A percentile compares a stretch with the other conserved stretches of the same genome.
Conservation (phyloP, 257 asterid species). For the Solanum arcanum region DNA sequence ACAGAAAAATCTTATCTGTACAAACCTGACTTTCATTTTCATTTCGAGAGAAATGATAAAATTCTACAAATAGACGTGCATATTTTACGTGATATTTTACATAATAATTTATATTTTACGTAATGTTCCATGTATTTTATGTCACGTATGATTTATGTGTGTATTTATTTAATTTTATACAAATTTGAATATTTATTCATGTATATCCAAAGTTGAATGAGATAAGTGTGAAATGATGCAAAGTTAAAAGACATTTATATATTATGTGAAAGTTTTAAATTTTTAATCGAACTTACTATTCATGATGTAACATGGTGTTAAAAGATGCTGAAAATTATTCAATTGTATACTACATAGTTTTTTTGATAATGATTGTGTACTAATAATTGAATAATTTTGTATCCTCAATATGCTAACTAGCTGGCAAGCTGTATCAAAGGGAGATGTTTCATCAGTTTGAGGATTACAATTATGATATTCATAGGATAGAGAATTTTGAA, state of each 20-base stretch:
- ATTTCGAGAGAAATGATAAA: background rate
- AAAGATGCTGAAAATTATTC: background rate
- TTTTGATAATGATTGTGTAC: background rate
- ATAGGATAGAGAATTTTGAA: background rate
- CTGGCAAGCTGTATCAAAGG: background rate
- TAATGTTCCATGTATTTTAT: rapidly evolving
- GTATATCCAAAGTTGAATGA: too few species aligned
- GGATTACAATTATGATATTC: background rate
- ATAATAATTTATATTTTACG: too few species aligned
- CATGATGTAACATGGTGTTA: background rate
- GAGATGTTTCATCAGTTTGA: background rate
- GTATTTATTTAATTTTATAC: too few species aligned
- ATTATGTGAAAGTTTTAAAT: background rate
- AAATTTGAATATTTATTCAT: too few species aligned
- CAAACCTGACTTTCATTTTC: background rate
- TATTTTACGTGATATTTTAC: too few species aligned
- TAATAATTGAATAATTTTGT: background rate
- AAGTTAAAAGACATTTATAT: rapidly evolving
- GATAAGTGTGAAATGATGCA: too few species aligned
- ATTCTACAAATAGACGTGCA: too few species aligned
- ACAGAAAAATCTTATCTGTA: background rate
- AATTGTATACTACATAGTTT: background rate
- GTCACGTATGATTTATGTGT: too few species aligned
- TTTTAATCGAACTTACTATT: background rate
- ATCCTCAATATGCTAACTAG: background rate